Conservation (phyloP, 2,329 filamentous ascomycete species). For the Sporothrix schenckii region DNA sequence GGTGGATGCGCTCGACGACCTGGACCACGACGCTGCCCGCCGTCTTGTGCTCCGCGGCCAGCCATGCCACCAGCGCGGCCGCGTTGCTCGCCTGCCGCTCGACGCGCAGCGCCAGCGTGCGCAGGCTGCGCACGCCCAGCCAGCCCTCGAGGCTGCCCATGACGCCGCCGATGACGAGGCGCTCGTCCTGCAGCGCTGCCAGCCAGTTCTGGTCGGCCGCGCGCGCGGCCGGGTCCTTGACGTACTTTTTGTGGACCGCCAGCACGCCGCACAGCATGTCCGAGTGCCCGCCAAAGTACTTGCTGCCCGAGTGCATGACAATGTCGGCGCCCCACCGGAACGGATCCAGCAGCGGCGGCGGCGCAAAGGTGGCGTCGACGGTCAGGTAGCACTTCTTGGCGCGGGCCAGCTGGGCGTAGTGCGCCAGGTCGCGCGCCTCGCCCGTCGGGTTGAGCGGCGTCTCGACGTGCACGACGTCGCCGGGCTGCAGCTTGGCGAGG, state of each 20-base stretch:
- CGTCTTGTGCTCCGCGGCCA: conserved; percentile 56
- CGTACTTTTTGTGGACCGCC: conserved; percentile 56
- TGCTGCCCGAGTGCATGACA: conserved; percentile 91
- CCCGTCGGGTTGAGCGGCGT: conserved; percentile 93
- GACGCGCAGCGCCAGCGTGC: conserved; percentile 84
- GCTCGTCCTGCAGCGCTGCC: conserved; percentile 64
- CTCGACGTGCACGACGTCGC: conserved; percentile 88
- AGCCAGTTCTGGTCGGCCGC: conserved; percentile 58
- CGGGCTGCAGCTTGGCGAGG: conserved; percentile 66
- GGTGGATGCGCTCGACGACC: conserved; percentile 62
- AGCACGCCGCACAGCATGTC: conserved; percentile 91
- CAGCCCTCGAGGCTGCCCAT: conserved; percentile 91
- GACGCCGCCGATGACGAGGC: conserved; percentile 76
- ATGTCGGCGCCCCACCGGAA: conserved; percentile 80
- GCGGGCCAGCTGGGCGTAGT: conserved; percentile 73
- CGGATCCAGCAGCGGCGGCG: conserved; percentile 85
- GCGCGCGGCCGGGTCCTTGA: conserved; percentile 27
- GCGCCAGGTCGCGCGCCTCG: conserved; percentile 71
- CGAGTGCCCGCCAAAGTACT: conserved; percentile 94
- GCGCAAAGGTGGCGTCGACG: conserved; percentile 91
- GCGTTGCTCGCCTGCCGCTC: conserved; percentile 74
- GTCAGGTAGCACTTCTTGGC: conserved; percentile 72
- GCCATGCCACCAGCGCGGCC: conserved; percentile 69
- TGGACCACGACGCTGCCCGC: conserved; percentile 50
- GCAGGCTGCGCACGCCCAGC: conserved; percentile 82